phyloP scores from a whole-genome alignment of 2,329 filamentous ascomycete genomes.

The Bertia moriformis region DNA sequence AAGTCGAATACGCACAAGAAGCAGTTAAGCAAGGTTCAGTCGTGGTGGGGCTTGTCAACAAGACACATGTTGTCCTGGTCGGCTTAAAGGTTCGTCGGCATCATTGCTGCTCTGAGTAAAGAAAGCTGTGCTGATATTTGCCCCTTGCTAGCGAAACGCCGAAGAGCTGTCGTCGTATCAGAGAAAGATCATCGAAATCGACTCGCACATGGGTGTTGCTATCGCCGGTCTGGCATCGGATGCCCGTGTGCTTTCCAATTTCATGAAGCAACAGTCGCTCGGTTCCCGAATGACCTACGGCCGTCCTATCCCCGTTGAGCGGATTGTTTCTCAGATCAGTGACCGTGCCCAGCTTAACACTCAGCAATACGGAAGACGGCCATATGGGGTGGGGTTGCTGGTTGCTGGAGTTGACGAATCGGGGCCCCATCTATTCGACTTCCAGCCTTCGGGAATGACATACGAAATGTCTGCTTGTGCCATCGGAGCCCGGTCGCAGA shows the following conservation, averaged over 20 bases:
- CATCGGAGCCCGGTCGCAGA: slow-evolving; percentile 90
- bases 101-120: background rate
- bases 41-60: slow-evolving; percentile 91
- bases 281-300: slow-evolving; percentile 91
- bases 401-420: slow-evolving; percentile 88
- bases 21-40: slow-evolving; percentile 98
- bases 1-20: slow-evolving; percentile 97
- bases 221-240: slow-evolving; percentile 95
- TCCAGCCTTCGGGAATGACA: slow-evolving; percentile 89
- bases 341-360: slow-evolving; percentile 97
- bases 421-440: slow-evolving; percentile 93
- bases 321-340: slow-evolving; percentile 80
- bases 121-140: background rate
- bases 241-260: slow-evolving; percentile 97
- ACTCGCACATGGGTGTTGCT: slow-evolving; percentile 87
- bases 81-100: slow-evolving; percentile 65
- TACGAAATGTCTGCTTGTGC: slow-evolving; percentile 95
- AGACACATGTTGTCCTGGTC: slow-evolving; percentile 90
- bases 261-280: slow-evolving; percentile 99
- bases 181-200: slow-evolving; percentile 95
- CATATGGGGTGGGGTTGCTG: slow-evolving; percentile 86
- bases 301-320: slow-evolving; percentile 77
- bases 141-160: slow-evolving; percentile 63
- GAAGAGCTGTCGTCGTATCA: slow-evolving; percentile 99
- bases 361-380: slow-evolving; percentile 89